Percentiles rank a stretch among this genome's conserved stretches.
These are phyloP conservation scores for Saksenaea vasiformis DNA, from an alignment of 371 early-diverging fungal genomes.

Conservation along the genomic window DNA sequence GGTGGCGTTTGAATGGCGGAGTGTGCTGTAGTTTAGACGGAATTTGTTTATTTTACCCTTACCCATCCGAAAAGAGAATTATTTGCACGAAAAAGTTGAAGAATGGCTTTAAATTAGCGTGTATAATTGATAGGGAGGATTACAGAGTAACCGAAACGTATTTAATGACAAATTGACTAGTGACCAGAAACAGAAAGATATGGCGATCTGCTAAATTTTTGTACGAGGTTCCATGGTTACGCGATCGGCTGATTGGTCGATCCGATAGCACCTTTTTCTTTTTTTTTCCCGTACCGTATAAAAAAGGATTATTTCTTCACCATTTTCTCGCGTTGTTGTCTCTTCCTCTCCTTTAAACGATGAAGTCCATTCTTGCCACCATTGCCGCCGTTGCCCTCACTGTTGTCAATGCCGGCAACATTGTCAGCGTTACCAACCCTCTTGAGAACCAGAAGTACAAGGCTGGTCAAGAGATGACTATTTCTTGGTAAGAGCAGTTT, in stretches of 20 bases:
- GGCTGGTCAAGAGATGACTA: constrained; percentile 18
- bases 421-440: constrained; percentile 18
- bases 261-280: not conserved
- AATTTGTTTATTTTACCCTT: no score
- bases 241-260: constrained; percentile 6
- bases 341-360: constrained; percentile 4
- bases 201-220: constrained; percentile 4
- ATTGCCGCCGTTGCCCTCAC: constrained; percentile 23
- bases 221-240: not conserved
- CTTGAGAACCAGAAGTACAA: constrained; percentile 12
- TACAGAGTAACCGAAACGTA: not conserved
- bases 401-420: constrained; percentile 15
- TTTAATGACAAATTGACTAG: not conserved
- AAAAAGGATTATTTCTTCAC: not conserved
- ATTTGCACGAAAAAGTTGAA: no score
- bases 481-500: constrained; percentile 24
- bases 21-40: no score
- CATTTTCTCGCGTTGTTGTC: not conserved
- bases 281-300: not conserved
- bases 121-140: not conserved
- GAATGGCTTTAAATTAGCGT: no score
- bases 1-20: no score
- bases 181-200: not conserved
- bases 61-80: no score
- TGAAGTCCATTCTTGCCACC: constrained; percentile 27